Percentiles rank a stretch among this genome's conserved stretches.
Conservation (phyloP, 371 early-diverging fungal genomes). For the Encephalitozoon intestinalis region DNA sequence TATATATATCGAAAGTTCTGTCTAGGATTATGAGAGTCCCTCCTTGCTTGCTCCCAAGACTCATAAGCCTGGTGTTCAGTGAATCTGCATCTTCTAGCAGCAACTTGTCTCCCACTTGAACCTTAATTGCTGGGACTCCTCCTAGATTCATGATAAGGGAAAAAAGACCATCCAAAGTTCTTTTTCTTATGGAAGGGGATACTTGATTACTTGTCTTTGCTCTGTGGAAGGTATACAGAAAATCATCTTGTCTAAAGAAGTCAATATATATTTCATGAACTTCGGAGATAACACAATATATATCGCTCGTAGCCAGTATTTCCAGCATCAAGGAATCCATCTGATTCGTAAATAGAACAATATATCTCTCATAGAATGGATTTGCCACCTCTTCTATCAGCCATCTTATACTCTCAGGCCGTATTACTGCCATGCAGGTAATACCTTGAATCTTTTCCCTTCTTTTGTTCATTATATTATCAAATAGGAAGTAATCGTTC, state of each 20-base stretch:
- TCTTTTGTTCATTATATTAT: slow-evolving; percentile 46
- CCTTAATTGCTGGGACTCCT: slow-evolving; percentile 40
- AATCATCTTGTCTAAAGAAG: slow-evolving; percentile 39
- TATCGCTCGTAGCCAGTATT: slow-evolving; percentile 54
- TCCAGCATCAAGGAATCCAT: slow-evolving; percentile 47
- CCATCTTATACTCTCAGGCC: slow-evolving; percentile 30
- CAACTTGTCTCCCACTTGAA: background rate
- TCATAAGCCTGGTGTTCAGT: background rate
- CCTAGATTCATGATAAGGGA: slow-evolving; percentile 47
- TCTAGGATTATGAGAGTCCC: slow-evolving; percentile 71
- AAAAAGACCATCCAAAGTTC: slow-evolving; percentile 30
- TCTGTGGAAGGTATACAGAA: slow-evolving; percentile 11
- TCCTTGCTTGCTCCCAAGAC: background rate
- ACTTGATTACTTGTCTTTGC: background rate
- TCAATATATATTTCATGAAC: slow-evolving; percentile 59
- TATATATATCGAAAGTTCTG: slow-evolving; percentile 84
- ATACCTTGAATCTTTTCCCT: slow-evolving; percentile 45
- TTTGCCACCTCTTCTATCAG: slow-evolving; percentile 51
- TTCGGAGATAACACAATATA: slow-evolving; percentile 51
- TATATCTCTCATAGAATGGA: slow-evolving; percentile 57
- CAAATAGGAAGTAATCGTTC: slow-evolving; percentile 60
- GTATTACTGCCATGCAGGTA: slow-evolving; percentile 51
- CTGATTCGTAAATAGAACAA: slow-evolving; percentile 53
- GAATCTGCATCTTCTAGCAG: background rate
- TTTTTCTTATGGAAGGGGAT: background rate